Evolutionary conservation across 306 rosid genomes (phyloP), one percentile per base, ranked within the genome.

Genomic region (Malus orientalis): DNA sequence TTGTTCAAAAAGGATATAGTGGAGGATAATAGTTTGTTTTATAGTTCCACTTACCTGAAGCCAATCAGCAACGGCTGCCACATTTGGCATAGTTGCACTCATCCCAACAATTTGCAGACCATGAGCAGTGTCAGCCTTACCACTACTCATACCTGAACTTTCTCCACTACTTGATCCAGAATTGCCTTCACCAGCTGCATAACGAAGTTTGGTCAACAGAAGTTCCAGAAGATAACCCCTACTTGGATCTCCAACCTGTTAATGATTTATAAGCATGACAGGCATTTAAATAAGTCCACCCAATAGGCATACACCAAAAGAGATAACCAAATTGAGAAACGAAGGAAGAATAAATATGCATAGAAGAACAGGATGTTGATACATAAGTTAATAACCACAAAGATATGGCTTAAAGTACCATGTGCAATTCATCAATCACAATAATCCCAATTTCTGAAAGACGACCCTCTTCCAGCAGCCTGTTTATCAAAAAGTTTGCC

Each of bases 61-160:
- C 98, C 98, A 95, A 74, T 95, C 95, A 75, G 98, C 97, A 83
- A 95, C 97, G 65, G 96, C 96, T 53, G 92, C 96, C 71, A 95
- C 97, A 73, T 95, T 95, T 69, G 98, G 98, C 98, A 95, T 95
- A 77, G 98, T 95, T 54, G 98, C 98, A 83, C 98, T 95, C 98
- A 95, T 92, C 71, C 98, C 98, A 70, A 95, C 97, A 83, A 95
- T 90, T 84, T 95, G 98, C 84, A 95, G 84, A 76, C 96, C 96
- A 74, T 85, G 89, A 79, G 97, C 90, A 85, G 92, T 91, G 80
- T 95, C 98, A 72, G 83, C 85, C 87, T 84, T 95, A 68, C 90
- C 88, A 70, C 96, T 92, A 87, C 98, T 95, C 63, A 87, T 85
- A 66, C 95, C 96, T 11, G 96, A 89, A 87, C 97, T 90, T 85